Evolutionary conservation across 306 rosid genomes (phyloP).

Genomic region (Geum urbanum): DNA sequence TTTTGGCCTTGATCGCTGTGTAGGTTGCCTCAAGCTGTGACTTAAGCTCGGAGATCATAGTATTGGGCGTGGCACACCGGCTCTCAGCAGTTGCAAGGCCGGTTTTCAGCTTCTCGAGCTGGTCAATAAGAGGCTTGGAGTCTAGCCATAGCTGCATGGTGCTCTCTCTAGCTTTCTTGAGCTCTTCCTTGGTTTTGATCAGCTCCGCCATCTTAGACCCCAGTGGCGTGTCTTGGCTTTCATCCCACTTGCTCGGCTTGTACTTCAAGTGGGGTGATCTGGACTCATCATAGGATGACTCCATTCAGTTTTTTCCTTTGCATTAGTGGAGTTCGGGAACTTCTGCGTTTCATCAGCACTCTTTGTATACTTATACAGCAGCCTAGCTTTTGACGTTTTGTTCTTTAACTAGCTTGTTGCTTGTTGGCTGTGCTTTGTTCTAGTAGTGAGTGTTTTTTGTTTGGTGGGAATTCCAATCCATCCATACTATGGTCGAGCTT

Average conservation of each 20-base stretch:
- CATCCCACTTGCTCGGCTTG: conserved; percentile 6
- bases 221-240: conserved; percentile 17
- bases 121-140: conserved; percentile 55
- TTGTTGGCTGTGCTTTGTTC: conserved; percentile 3
- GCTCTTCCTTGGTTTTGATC: conserved; percentile 31
- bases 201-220: conserved; percentile 38
- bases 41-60: conserved; percentile 29
- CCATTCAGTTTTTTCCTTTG: conserved; percentile 2
- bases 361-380: conserved; percentile 7
- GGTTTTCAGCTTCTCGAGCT: conserved; percentile 44
- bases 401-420: neutral
- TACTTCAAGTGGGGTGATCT: conserved; percentile 8
- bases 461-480: conserved; percentile 11
- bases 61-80: conserved; percentile 10
- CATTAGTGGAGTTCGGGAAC: neutral
- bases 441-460: conserved; percentile 5
- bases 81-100: conserved; percentile 33
- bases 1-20: conserved; percentile 35
- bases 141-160: conserved; percentile 55
- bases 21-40: conserved; percentile 30
- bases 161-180: conserved; percentile 44
- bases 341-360: neutral
- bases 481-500: neutral
- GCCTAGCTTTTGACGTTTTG: neutral
- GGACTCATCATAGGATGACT: conserved; percentile 10